A percentile compares a stretch with the other conserved stretches of the same genome.
phyloP scores from a whole-genome alignment of 129 eudicot genomes.

The Artemisia annua region DNA sequence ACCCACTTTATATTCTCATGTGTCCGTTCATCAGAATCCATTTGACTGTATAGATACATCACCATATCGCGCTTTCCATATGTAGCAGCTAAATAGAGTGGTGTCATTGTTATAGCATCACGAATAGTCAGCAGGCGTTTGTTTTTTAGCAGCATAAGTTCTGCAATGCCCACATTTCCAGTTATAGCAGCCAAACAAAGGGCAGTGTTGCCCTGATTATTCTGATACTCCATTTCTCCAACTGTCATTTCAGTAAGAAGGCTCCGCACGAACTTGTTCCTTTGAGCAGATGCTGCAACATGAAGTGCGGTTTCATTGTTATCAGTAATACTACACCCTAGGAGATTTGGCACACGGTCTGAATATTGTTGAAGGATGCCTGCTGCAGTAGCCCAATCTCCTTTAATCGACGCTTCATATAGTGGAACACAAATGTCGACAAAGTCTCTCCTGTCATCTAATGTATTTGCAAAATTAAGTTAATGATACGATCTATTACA shows the following conservation, averaged over 20 bases:
- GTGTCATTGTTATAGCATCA: background rate
- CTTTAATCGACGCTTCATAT: background rate
- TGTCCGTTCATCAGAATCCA: too few species aligned
- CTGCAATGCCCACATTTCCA: conserved; percentile 15
- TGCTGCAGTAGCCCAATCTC: conserved; percentile 12
- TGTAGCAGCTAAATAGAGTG: background rate
- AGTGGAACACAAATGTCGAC: background rate
- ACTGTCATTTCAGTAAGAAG: conserved; percentile 10
- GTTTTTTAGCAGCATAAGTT: conserved; percentile 21
- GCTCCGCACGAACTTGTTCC: conserved; percentile 19
- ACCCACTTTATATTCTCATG: too few species aligned
- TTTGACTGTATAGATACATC: conserved; percentile 15
- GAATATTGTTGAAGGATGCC: background rate
- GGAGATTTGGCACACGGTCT: too few species aligned
- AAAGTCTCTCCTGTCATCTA: background rate
- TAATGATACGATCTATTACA: too few species aligned
- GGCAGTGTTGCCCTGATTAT: conserved; percentile 25
- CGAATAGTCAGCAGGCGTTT: conserved; percentile 8
- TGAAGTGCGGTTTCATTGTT: conserved; percentile 40
- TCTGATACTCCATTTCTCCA: conserved; percentile 18
- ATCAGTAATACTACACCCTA: conserved; percentile 20
- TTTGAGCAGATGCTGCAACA: conserved; percentile 32
- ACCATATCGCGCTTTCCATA: conserved; percentile 33
- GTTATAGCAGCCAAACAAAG: conserved; percentile 25
- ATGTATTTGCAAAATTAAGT: background rate